phyloP scores from a whole-genome alignment of 192 early-diverging fungal genomes.

The Entophlyctis luteolus region DNA sequence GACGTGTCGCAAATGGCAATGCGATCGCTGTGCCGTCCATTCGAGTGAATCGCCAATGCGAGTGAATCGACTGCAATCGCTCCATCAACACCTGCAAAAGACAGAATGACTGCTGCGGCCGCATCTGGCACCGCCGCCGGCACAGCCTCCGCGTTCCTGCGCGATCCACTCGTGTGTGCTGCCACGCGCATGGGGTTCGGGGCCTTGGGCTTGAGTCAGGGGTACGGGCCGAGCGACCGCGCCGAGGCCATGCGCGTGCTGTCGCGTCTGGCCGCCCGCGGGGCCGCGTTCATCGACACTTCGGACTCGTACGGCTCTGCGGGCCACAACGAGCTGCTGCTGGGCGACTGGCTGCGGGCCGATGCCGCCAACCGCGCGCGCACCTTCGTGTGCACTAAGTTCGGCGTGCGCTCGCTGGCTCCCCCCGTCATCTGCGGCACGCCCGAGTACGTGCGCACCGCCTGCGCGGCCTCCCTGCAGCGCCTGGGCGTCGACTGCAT shows the following conservation, averaged over 20 bases:
- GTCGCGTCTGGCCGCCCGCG: neutral
- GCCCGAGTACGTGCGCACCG: constrained; percentile 45
- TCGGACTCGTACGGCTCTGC: constrained; percentile 7
- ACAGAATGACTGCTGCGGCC: too few species aligned
- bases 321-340: constrained; percentile 19
- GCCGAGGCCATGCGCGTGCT: neutral
- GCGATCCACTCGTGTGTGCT: constrained; percentile 10
- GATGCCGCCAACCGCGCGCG: constrained; percentile 21
- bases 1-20: too few species aligned
- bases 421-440: constrained; percentile 33
- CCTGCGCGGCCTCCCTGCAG: constrained; percentile 42
- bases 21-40: too few species aligned
- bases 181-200: constrained; percentile 1
- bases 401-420: constrained; percentile 28
- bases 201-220: constrained; percentile 4
- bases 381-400: constrained; percentile 59
- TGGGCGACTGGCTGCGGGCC: constrained; percentile 3
- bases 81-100: too few species aligned
- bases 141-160: too few species aligned
- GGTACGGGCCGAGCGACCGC: neutral
- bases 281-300: constrained; percentile 11
- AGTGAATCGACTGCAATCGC: too few species aligned
- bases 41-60: too few species aligned
- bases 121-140: too few species aligned
- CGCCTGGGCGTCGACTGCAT: constrained; percentile 50